Base-by-base conservation (phyloP, 495 filamentous ascomycete genomes). In the Glonium stellatum region DNA sequence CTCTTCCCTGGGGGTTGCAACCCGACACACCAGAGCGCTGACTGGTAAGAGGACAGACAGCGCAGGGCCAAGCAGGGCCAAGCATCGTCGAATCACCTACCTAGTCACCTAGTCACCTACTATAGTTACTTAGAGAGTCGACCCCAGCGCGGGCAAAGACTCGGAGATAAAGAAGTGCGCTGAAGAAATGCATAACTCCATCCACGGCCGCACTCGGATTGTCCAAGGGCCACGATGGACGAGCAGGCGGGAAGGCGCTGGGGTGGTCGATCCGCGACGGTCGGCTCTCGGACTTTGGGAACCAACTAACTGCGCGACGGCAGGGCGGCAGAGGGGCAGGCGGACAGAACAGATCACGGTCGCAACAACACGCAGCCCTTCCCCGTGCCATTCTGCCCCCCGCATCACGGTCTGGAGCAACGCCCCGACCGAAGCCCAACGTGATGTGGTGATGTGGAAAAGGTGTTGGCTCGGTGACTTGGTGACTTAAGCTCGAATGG, bases 51-150 rank as follows among this genome's bases (percentile, higher is more conserved):
- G 39, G 39, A 13, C 8, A 15, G 36, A 15, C 39, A 44, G 27
- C 27, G 27, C 27, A 31, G 27, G 27, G 27, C 27, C 27, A 44
- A 18, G 18, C 39, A 44, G 10, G 39, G 48, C 48, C 48, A 51
- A 25, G 48, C 19, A 51, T 51, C 48, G 48, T 51, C 19, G 39
- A 51, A 51, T 13, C n/a, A n/a, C n/a, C n/a, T n/a, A n/a, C n/a
- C n/a, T n/a, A n/a, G n/a, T n/a, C n/a, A n/a, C n/a, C n/a, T n/a
- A n/a, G n/a, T n/a, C n/a, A n/a, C n/a, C n/a, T n/a, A n/a, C n/a
- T n/a, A n/a, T n/a, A n/a, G n/a, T n/a, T n/a, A n/a, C n/a, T n/a
- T n/a, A n/a, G n/a, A n/a, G n/a, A n/a, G n/a, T n/a, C n/a, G n/a
- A n/a, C n/a, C n/a, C n/a, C n/a, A n/a, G n/a, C n/a, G n/a, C n/a